Evolutionary conservation across 2,329 filamentous ascomycete genomes (phyloP), one percentile per base, ranked within the genome.

Genomic region (Tothia fuscella): DNA sequence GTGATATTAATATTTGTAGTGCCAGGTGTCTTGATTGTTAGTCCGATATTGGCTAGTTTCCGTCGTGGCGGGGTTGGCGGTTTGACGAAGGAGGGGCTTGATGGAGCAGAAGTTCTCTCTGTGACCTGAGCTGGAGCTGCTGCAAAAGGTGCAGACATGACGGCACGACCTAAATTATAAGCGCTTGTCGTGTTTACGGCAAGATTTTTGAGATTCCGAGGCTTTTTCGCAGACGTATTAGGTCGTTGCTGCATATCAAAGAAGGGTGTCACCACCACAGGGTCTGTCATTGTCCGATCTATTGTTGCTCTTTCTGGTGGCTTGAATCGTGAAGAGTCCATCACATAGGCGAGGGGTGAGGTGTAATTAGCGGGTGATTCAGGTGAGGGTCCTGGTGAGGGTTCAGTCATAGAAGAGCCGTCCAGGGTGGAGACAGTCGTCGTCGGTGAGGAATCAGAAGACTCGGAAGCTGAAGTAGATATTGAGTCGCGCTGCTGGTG

Each of bases 361-460:
- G 81, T 73, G 42, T 87, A 68, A 43, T 82, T 81, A 42, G 82
- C 68, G 2, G 87, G 85, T 3, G 91, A 95, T 61, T 95, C 88
- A 6, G 89, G 89, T 1, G 89, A 95, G 17, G 88, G 86, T 40
- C 82, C 89, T 3, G 91, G 87, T 4, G 89, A 95, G 6, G 85
- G 81, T 53, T 96, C 89, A 22, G 88, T 88, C 37, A 91, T 71
- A 22, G 86, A 84, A 6, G 86, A 89, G 4, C 88, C 93, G 63
- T 94, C 89, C 48, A 89, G 85, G 16, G 86, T 94, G 5, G 87
- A 94, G 38, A 91, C 75, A 2, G 89, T 94, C 3, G 88, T 95
- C 6, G 89, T 96, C 1, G 91, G 91, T 6, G 89, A 96, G 17
- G 89, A 94, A 55, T 94, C 88, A 31, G 84, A 84, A 1, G 91